These are phyloP conservation scores for Colletotrichum endophyticum DNA, from an alignment of 2,329 filamentous ascomycete species.

Conservation along the genomic window DNA sequence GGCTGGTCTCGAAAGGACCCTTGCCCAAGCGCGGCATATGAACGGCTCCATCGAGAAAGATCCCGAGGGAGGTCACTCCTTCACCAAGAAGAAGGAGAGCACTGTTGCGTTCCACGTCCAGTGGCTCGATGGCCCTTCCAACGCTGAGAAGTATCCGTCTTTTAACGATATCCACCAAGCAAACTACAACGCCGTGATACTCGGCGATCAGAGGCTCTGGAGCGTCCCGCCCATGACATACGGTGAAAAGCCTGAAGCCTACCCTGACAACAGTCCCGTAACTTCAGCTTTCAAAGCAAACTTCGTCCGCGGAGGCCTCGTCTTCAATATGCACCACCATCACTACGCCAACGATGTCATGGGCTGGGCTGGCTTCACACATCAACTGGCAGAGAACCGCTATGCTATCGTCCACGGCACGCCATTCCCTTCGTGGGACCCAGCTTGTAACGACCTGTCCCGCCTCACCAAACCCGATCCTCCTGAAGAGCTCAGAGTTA, in stretches of 20 bases:
- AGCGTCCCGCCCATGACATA: slow-evolving; percentile 41
- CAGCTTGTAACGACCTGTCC: slow-evolving; percentile 36
- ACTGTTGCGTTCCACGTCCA: slow-evolving; percentile 40
- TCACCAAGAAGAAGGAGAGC: slow-evolving; percentile 37
- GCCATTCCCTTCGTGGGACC: slow-evolving; percentile 38
- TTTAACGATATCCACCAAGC: slow-evolving; percentile 40
- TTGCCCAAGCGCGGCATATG: slow-evolving; percentile 41
- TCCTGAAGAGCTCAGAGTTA: slow-evolving; percentile 31
- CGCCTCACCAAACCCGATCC: slow-evolving; percentile 32
- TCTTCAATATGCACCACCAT: slow-evolving; percentile 46
- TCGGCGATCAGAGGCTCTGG: slow-evolving; percentile 38
- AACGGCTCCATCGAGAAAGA: slow-evolving; percentile 44
- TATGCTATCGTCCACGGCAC: slow-evolving; percentile 32
- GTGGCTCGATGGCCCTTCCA: slow-evolving; percentile 34
- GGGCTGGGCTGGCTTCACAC: slow-evolving; percentile 41
- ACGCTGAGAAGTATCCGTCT: slow-evolving; percentile 21
- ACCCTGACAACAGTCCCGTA: slow-evolving; percentile 35
- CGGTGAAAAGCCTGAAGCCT: slow-evolving; percentile 42
- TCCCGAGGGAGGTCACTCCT: slow-evolving; percentile 37
- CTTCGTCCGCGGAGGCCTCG: slow-evolving; percentile 43
- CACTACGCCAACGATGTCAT: slow-evolving; percentile 48
- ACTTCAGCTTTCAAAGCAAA: slow-evolving; percentile 44
- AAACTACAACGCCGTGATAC: slow-evolving; percentile 33
- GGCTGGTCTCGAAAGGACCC: slow-evolving; percentile 37
- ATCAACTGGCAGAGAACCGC: slow-evolving; percentile 49